Evolutionary conservation across 2,329 filamentous ascomycete species (phyloP).

Genomic region (Metarhizium brunneum): DNA sequence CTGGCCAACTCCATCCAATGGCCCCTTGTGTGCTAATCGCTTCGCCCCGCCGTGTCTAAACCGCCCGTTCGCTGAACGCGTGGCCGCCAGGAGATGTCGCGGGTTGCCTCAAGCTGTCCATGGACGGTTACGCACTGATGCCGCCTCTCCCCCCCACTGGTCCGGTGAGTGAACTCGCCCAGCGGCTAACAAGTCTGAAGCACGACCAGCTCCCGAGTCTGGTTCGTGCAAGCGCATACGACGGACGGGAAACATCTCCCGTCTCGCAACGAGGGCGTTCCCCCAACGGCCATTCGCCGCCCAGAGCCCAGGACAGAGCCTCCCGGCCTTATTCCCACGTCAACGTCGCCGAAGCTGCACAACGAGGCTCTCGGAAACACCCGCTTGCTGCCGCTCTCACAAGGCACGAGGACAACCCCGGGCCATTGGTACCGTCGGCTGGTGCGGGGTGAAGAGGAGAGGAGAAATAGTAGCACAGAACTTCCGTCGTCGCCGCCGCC

Average conservation of each 20-base stretch:
- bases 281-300: neutral
- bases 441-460: neutral
- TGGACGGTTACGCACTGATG: neutral
- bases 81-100: neutral
- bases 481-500: neutral
- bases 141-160: too few relatives aligned
- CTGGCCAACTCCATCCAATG: too few relatives aligned
- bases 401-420: neutral
- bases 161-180: too few relatives aligned
- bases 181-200: too few relatives aligned
- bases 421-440: neutral
- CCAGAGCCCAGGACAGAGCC: neutral
- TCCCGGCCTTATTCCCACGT: neutral
- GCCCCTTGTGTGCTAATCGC: neutral
- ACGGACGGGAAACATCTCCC: too few relatives aligned
- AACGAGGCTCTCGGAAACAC: slow-evolving; percentile 4
- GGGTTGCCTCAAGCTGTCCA: neutral
- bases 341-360: neutral
- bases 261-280: too few relatives aligned
- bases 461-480: too few relatives aligned
- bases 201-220: too few relatives aligned
- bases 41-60: neutral
- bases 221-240: too few relatives aligned
- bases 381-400: neutral
- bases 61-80: neutral